phyloP scores from a whole-genome alignment of 371 early-diverging fungal species.

The Actinomucor elegans region DNA sequence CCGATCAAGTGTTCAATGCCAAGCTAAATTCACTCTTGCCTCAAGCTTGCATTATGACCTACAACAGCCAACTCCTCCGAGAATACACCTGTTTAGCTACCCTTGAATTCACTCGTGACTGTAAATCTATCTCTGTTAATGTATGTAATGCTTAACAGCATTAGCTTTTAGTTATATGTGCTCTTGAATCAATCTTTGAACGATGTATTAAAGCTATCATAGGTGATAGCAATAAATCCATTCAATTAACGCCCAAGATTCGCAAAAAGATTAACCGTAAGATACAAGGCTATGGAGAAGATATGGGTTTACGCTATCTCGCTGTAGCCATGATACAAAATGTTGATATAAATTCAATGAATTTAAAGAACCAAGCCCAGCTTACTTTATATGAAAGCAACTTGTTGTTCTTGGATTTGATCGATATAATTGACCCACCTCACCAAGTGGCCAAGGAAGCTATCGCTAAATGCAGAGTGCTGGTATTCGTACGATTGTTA shows the following conservation, averaged over 20 bases:
- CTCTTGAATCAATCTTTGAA: slow-evolving; percentile 91
- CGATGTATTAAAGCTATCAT: slow-evolving; percentile 72
- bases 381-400: slow-evolving; percentile 74
- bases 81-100: slow-evolving; percentile 64
- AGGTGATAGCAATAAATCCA: slow-evolving; percentile 47
- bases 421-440: slow-evolving; percentile 97
- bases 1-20: slow-evolving; percentile 63
- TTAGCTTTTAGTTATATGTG: slow-evolving; percentile 85
- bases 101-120: slow-evolving; percentile 93
- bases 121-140: slow-evolving; percentile 95
- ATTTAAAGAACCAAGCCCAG: slow-evolving; percentile 59
- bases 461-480: slow-evolving; percentile 85
- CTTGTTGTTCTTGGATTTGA: slow-evolving; percentile 91
- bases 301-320: slow-evolving; percentile 82
- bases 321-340: slow-evolving; percentile 86
- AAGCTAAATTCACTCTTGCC: slow-evolving; percentile 42
- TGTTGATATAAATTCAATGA: slow-evolving; percentile 45
- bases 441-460: slow-evolving; percentile 85
- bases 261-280: slow-evolving; percentile 66
- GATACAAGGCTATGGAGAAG: slow-evolving; percentile 75
- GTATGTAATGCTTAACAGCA: slow-evolving; percentile 53
- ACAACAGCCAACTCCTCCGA: slow-evolving; percentile 58
- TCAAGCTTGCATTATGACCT: slow-evolving; percentile 56
- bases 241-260: slow-evolving; percentile 68
- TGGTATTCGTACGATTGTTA: slow-evolving; percentile 96